Evolutionary conservation across 2,329 filamentous ascomycete genomes (phyloP).

Genomic region (Pseudocercospora pini-densiflorae): DNA sequence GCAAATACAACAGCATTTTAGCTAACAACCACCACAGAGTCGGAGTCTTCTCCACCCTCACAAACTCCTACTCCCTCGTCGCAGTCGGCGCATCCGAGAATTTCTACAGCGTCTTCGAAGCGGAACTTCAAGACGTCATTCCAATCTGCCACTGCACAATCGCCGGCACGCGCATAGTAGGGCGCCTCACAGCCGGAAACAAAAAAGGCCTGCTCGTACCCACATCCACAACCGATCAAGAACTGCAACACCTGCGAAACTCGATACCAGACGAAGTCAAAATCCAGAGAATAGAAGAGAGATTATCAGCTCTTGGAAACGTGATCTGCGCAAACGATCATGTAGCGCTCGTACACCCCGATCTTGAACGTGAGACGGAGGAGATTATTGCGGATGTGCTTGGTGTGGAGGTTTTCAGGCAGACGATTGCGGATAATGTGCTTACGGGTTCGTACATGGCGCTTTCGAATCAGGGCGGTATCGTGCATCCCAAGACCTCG

Average conservation of each 20-base stretch:
- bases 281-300: conserved; percentile 97
- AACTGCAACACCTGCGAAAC: conserved; percentile 96
- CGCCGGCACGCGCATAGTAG: conserved; percentile 93
- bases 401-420: conserved; percentile 86
- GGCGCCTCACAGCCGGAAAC: conserved; percentile 94
- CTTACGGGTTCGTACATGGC: conserved; percentile 97
- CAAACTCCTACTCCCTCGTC: conserved; percentile 95
- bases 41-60: conserved; percentile 94
- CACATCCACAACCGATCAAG: conserved; percentile 95
- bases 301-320: conserved; percentile 92
- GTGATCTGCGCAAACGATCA: conserved; percentile 97
- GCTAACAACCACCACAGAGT: conserved; percentile 63
- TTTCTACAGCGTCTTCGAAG: conserved; percentile 99
- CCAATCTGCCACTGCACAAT: conserved; percentile 97
- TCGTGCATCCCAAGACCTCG: conserved; percentile 95
- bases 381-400: conserved; percentile 97
- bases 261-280: conserved; percentile 88
- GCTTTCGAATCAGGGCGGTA: conserved; percentile 91
- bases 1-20: neutral
- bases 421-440: conserved; percentile 97
- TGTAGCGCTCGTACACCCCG: conserved; percentile 93
- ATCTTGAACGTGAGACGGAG: conserved; percentile 96
- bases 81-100: conserved; percentile 96
- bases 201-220: conserved; percentile 95
- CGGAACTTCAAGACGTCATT: conserved; percentile 95